phyloP scores from a whole-genome alignment of 2,329 filamentous ascomycete genomes.

The Epichloe typhina region DNA sequence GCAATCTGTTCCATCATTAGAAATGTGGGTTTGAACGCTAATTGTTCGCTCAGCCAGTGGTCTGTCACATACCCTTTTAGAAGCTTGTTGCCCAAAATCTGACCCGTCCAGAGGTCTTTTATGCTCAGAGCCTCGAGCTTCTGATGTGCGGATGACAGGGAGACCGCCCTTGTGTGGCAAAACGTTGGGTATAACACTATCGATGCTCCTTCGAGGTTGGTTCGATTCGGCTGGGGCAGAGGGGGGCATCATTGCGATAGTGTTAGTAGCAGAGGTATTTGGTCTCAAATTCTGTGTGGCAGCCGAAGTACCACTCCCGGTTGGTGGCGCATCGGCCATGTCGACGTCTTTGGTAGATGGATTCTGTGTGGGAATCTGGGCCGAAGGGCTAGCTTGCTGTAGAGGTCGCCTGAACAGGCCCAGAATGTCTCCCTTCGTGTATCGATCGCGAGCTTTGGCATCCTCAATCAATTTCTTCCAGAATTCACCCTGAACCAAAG shows the following conservation, averaged over 20 bases:
- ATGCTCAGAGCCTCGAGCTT: constrained; percentile 10
- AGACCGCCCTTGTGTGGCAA: constrained; percentile 15
- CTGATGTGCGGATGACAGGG: constrained; percentile 28
- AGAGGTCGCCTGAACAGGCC: constrained; percentile 33
- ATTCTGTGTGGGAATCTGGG: constrained; percentile 4
- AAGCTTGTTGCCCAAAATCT: constrained; percentile 16
- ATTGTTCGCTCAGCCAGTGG: not conserved
- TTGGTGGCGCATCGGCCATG: constrained; percentile 3
- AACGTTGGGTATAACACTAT: constrained; percentile 3
- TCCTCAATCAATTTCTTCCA: constrained; percentile 82
- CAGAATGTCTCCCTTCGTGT: constrained; percentile 54
- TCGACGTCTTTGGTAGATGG: constrained; percentile 4
- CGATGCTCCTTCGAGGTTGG: not conserved
- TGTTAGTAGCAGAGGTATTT: not conserved
- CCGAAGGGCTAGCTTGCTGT: constrained; percentile 19
- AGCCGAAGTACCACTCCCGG: not conserved
- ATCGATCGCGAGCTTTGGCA: constrained; percentile 58
- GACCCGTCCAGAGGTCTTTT: constrained; percentile 29
- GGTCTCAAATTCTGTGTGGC: not conserved
- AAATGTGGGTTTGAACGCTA: constrained; percentile 1
- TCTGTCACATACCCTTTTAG: constrained; percentile 28
- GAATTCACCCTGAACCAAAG: constrained; percentile 75
- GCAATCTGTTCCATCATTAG: constrained; percentile 19
- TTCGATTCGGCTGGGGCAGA: constrained; percentile 4
- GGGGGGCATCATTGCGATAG: not conserved